Base-by-base conservation (phyloP, 129 eudicot genomes). In the Centaurea solstitialis region DNA sequence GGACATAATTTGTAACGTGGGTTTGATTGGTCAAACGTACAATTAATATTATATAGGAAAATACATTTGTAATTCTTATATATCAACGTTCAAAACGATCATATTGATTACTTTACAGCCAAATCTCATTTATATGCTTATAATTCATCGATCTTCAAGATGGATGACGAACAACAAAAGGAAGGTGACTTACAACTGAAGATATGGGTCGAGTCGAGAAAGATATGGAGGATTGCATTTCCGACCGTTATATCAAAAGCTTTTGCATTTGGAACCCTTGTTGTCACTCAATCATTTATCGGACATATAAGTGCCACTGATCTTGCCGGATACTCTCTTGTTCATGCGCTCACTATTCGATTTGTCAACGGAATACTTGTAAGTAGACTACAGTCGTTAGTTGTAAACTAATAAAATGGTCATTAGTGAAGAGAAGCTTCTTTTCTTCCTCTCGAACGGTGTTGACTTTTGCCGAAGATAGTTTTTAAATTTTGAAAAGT, bases 291-390 rank as follows among this genome's bases (percentile, higher is more conserved):
- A 26, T 88, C 97, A n/a, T 89, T 88, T 79, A 72, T 92, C 3
- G 97, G 97, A 12, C 91, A 87, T 72, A 64, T 92, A 2, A 86
- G 87, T 50, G 70, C 81, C 28, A 41, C 81, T 7, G 97, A 92
- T 86, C 94, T 92, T 76, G 97, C 97, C 26, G 91, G 85, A 30
- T 92, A 89, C 18, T 92, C 97, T 0, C 97, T 92, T 23, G 94
- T 92, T 38, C 92, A 89, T 72, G 86, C 97, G 0, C 85, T 92
- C 18, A 81, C 76, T 11, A 85, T 88, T 17, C 94, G 97, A 2
- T 88, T 92, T 76, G 81, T 81, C 10, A 90, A 86, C 43, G 97
- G 97, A 9, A 79, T 92, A 75, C 71, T 92, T 78, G 97, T 92
- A 84, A 75, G 93, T 81, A 66, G 9, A 59, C 45, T 64, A n/a